Evolutionary conservation across 345 rosid species (phyloP).

Genomic region (Camelina laxa): DNA sequence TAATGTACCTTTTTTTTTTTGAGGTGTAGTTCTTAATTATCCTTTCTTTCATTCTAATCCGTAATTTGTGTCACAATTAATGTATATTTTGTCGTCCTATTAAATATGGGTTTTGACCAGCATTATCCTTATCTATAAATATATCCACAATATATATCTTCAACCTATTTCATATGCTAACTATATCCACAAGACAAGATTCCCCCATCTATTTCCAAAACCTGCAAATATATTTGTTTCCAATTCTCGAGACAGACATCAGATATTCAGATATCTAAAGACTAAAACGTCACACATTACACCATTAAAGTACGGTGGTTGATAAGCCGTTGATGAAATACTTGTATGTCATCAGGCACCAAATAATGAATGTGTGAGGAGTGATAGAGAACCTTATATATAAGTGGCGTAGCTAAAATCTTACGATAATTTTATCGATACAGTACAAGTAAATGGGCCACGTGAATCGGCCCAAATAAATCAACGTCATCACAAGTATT

Average conservation of each 20-base stretch:
- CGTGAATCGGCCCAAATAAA: too few species aligned
- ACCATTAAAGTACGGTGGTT: neutral
- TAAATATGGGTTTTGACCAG: conserved; percentile 5
- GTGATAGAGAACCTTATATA: too few species aligned
- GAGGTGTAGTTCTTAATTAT: neutral
- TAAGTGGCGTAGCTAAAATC: too few species aligned
- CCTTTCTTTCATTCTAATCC: neutral
- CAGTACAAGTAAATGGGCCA: too few species aligned
- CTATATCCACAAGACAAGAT: neutral
- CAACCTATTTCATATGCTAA: neutral
- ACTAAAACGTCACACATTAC: neutral
- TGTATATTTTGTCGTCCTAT: neutral
- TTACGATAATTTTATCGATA: too few species aligned
- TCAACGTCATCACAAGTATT: too few species aligned
- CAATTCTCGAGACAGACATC: neutral
- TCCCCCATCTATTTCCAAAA: neutral
- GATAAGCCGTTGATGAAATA: neutral
- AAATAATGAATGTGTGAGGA: too few species aligned
- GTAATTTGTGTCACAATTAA: neutral
- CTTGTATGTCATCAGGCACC: neutral
- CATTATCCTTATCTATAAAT: neutral
- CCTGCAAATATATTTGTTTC: neutral
- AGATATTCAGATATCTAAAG: too few species aligned
- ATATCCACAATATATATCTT: neutral
- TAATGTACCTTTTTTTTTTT: too few species aligned